Evolutionary conservation across 495 filamentous ascomycete species (phyloP), one percentile per base, ranked within the genome.

Genomic region (Aspergillus sclerotioniger): DNA sequence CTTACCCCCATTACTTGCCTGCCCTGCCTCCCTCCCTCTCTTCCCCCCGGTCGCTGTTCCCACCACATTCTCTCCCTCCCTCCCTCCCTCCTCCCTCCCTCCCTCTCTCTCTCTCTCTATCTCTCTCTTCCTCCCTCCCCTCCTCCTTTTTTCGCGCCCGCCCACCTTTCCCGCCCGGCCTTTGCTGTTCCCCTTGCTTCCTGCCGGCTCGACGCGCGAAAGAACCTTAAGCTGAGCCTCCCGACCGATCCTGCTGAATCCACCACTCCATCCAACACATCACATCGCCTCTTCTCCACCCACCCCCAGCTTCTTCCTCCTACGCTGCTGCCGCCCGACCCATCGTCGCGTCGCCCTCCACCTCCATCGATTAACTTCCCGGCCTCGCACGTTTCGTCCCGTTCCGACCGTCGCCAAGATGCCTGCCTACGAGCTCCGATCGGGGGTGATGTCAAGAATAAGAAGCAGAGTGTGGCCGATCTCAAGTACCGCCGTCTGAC

Each of bases 391-490:
- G 33, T 37, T 37, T 37, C 46, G 35, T 54, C 37, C 47, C 21
- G 25, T 20, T 39, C 15, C 51, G 13, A 57, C 47, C 19, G 46
- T 19, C 60, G 54, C 56, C 65, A 81, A 69, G 51, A 80, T 81
- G 72, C 65, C 79, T 52, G 62, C 76, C 47, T 84, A 83, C 69
- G 81, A 83, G 70, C 74, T 84, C 61, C 79, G 81, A 69, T 75
- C 81, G 10, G 81, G 80, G 81, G 80, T 54, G 80, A 83, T 71
- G 88, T 92, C 68, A 94, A 88, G 82, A 95, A 92, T 79, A 97
- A 95, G 84, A 97, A 96, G 82, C 95, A 98, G 75, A 95, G 90
- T 73, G 96, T 98, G 86, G 95, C 94, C 50, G 94, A 98, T 75
- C 84, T 98, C 55, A 98, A 98, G 80, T 85, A 97, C 63, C 89